phyloP scores from a whole-genome alignment of 2,329 filamentous ascomycete species.

The Calycina herbarum region DNA sequence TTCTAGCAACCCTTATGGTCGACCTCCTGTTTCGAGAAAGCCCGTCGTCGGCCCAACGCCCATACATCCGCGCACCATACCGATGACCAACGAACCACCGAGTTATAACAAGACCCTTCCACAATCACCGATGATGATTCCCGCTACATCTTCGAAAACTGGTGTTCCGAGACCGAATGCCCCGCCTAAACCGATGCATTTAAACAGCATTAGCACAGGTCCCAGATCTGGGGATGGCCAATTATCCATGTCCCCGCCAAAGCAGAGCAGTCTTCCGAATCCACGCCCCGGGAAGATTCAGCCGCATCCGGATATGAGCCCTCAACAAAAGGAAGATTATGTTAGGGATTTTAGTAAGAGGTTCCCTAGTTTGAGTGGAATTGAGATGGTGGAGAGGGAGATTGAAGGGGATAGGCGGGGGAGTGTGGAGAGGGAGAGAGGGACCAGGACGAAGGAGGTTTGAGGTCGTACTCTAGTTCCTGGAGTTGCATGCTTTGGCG shows the following conservation, averaged over 20 bases:
- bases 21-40: constrained; percentile 44
- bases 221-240: constrained; percentile 35
- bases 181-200: constrained; percentile 61
- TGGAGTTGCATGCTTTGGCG: too few species aligned
- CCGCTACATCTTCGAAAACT: constrained; percentile 34
- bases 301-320: constrained; percentile 54
- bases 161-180: constrained; percentile 49
- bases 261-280: neutral
- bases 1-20: constrained; percentile 30
- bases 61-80: constrained; percentile 22
- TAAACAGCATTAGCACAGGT: constrained; percentile 54
- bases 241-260: constrained; percentile 42
- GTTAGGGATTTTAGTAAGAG: constrained; percentile 74
- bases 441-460: constrained; percentile 11
- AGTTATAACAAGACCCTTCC: constrained; percentile 30
- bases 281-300: constrained; percentile 32
- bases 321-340: constrained; percentile 64
- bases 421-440: constrained; percentile 10
- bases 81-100: constrained; percentile 24
- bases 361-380: constrained; percentile 79
- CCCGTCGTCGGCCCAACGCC: constrained; percentile 40
- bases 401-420: constrained; percentile 18
- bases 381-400: constrained; percentile 59
- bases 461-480: neutral
- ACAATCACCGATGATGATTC: constrained; percentile 22